Evolutionary conservation across 805 yeast species (phyloP).

Genomic region (Metschnikowia drakensbergensis): DNA sequence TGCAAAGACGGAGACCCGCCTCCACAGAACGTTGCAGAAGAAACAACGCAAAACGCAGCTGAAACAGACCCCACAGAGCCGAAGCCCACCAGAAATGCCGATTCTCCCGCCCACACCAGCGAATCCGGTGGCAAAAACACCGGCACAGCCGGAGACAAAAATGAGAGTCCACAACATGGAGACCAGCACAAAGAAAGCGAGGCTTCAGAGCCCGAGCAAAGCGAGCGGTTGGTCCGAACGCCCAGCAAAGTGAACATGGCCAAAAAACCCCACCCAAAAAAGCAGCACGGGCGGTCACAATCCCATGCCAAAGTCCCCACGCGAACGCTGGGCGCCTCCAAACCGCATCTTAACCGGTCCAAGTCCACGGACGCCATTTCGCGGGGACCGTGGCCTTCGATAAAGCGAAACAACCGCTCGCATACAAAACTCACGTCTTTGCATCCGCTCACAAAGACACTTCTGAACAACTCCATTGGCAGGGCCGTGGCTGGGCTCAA

Average conservation of each 20-base stretch:
- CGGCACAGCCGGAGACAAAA: neutral
- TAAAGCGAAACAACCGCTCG: conserved; percentile 35
- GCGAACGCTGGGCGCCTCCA: conserved; percentile 9
- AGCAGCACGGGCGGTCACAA: conserved; percentile 15
- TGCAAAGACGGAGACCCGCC: neutral
- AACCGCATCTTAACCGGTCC: conserved; percentile 35
- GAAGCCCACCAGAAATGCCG: too few relatives aligned
- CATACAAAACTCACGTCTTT: conserved; percentile 28
- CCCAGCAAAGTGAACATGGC: neutral
- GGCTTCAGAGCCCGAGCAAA: neutral
- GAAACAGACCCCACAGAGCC: neutral
- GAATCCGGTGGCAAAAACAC: neutral
- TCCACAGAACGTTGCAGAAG: neutral
- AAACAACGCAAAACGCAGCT: neutral
- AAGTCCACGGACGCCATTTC: conserved; percentile 40
- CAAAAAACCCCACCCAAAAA: conserved; percentile 7
- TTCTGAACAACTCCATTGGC: conserved; percentile 14
- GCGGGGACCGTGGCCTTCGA: conserved; percentile 20
- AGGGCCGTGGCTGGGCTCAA: conserved; percentile 6
- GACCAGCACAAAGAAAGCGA: neutral
- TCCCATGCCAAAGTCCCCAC: conserved; percentile 13
- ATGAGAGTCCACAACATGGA: neutral
- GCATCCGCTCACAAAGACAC: conserved; percentile 18
- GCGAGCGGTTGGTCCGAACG: neutral
- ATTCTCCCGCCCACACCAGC: too few relatives aligned